Base-by-base conservation (phyloP, 148 eudicot species). In the Chenopodium berlandieri region DNA sequence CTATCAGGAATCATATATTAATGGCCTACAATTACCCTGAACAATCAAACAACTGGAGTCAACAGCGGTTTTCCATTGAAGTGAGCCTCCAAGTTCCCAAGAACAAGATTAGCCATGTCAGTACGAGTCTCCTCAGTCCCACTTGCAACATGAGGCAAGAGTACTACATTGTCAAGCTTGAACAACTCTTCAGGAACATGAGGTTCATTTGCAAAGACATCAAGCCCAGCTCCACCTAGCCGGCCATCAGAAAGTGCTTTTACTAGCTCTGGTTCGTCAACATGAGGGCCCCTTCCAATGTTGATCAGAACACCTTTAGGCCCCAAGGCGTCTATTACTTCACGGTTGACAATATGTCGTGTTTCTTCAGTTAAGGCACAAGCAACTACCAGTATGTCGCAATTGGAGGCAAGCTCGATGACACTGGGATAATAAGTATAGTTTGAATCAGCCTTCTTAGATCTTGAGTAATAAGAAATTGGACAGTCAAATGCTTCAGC, bases 401-500 rank as follows among this genome's bases (percentile, higher is more conserved):
- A 89, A 78, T 90, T 90, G 54, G 97, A 87, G 77, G 97, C 97
- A 73, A 94, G 88, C 68, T 91, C 97, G 27, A 87, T 56, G 2
- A 92, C 89, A 47, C 78, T 90, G 4, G 87, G 85, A 64, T 86
- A 89, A 85, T 92, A 94, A 60, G 88, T 91, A 91, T 92, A 92
- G 1, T 75, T 82, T 72, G 90, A 82, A 64, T 85, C 86, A 75
- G 84, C 80, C 78, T 92, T 95, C 81, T 87, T 85, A 30, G 91
- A 73, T 92, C 98, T 91, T 30, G 96, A 87, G 90, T 87, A 83
- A 91, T 95, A 95, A 73, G 93, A 85, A 60, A 95, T 86, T 9
- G 97, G 93, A 75, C 98, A 95, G 78, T 86, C 87, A 75, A 95
- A 95, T 71, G 90, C 98, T 86, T 93, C 94, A 12, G 94, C 98